These are phyloP conservation scores for Metschnikowia amazonensis DNA, from an alignment of 805 yeast genomes.

Conservation along the genomic window DNA sequence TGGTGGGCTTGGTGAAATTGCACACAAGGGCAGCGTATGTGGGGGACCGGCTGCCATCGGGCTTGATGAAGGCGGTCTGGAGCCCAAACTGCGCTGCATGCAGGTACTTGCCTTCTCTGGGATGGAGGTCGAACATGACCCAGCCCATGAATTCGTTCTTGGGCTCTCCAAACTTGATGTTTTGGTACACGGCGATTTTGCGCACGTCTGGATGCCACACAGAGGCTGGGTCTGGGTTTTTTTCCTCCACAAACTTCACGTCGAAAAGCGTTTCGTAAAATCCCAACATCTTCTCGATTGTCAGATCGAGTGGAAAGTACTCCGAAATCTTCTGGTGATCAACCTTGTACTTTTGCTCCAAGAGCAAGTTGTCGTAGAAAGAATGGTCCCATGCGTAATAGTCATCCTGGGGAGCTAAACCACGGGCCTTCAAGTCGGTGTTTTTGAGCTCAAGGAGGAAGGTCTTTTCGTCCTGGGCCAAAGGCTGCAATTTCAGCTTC, in stretches of 20 bases:
- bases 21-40: slow-evolving; percentile 72
- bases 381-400: slow-evolving; percentile 70
- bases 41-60: slow-evolving; percentile 55
- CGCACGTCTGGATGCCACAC: slow-evolving; percentile 81
- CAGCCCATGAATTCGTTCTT: slow-evolving; percentile 59
- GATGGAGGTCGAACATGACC: slow-evolving; percentile 77
- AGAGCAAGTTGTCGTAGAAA: slow-evolving; percentile 59
- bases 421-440: slow-evolving; percentile 45
- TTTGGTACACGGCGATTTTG: slow-evolving; percentile 69
- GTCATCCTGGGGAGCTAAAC: slow-evolving; percentile 36
- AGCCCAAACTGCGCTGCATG: slow-evolving; percentile 84
- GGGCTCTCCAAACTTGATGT: slow-evolving; percentile 41
- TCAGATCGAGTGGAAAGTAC: slow-evolving; percentile 69
- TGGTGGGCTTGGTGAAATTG: slow-evolving; percentile 74
- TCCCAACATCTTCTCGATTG: slow-evolving; percentile 64
- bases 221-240: slow-evolving; percentile 34
- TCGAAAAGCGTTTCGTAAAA: slow-evolving; percentile 69
- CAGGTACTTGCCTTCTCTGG: slow-evolving; percentile 82
- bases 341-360: slow-evolving; percentile 67
- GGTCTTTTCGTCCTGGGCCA: slow-evolving; percentile 54
- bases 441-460: slow-evolving; percentile 50
- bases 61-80: slow-evolving; percentile 52
- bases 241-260: slow-evolving; percentile 58
- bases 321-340: slow-evolving; percentile 71
- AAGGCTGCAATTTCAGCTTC: slow-evolving; percentile 51